Percentiles rank a stretch among this genome's conserved stretches.
These are phyloP conservation scores for Talaromyces atroroseus DNA, from an alignment of 2,329 filamentous ascomycete species.

Conservation along the genomic window DNA sequence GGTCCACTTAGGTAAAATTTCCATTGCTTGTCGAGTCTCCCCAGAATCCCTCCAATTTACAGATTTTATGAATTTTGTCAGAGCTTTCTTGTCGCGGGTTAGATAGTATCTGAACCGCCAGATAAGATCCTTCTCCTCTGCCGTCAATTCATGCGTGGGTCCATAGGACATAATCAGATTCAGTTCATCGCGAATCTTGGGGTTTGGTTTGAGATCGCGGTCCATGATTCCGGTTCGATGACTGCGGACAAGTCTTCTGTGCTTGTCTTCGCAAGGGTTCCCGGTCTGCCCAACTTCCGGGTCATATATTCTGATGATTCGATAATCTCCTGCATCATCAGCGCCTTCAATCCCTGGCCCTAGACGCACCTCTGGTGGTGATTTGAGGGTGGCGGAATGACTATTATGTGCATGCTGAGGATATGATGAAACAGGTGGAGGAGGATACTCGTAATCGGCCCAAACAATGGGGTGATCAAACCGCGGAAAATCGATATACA, in stretches of 20 bases:
- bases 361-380: conserved; percentile 80
- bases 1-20: conserved; percentile 87
- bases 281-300: conserved; percentile 84
- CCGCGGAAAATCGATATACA: conserved; percentile 85
- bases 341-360: conserved; percentile 80
- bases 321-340: conserved; percentile 45
- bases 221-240: conserved; percentile 91
- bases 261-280: conserved; percentile 93
- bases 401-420: conserved; percentile 59
- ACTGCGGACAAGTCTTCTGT: conserved; percentile 83
- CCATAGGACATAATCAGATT: conserved; percentile 89
- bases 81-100: conserved; percentile 80
- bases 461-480: conserved; percentile 97
- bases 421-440: conserved; percentile 73
- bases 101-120: conserved; percentile 98
- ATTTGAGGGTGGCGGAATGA: conserved; percentile 66
- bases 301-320: conserved; percentile 82
- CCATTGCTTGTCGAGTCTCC: conserved; percentile 83
- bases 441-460: conserved; percentile 85
- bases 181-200: conserved; percentile 88
- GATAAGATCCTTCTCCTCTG: conserved; percentile 90
- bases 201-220: conserved; percentile 91
- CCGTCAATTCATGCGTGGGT: conserved; percentile 78
- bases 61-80: conserved; percentile 97
- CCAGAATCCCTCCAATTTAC: conserved; percentile 86